Evolutionary conservation across 306 rosid species (phyloP).

Genomic region (Prunus dulcis): DNA sequence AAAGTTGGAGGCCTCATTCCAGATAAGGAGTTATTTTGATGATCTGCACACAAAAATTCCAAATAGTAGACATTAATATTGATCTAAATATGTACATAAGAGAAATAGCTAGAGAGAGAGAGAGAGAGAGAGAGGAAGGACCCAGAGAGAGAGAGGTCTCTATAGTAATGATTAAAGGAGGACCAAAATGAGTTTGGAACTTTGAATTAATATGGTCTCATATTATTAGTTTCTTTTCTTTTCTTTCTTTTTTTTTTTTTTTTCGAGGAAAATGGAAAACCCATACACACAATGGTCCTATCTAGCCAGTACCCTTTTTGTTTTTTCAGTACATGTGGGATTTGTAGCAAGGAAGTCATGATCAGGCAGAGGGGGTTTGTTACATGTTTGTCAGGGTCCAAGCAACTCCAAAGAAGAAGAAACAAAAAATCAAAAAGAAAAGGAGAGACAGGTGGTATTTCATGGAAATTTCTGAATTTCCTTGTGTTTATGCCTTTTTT

Average conservation of each 20-base stretch:
- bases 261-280: constrained; percentile 3
- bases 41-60: background rate
- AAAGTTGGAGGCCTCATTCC: constrained; percentile 93
- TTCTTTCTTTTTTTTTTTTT: too few relatives aligned
- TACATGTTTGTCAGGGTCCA: constrained; percentile 11
- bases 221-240: too few relatives aligned
- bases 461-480: background rate
- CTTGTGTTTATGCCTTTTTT: background rate
- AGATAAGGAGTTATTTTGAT: constrained; percentile 8
- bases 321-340: constrained; percentile 34
- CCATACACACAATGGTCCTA: constrained; percentile 28
- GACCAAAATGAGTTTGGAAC: constrained; percentile 4
- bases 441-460: background rate
- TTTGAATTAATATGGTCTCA: background rate
- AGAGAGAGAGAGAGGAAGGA: constrained; percentile 2
- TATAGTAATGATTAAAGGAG: constrained; percentile 24
- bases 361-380: constrained; percentile 11
- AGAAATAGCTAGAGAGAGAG: too few relatives aligned
- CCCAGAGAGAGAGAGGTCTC: background rate
- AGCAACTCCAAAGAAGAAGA: constrained; percentile 2
- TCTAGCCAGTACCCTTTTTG: constrained; percentile 17
- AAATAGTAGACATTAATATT: too few relatives aligned
- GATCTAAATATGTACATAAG: too few relatives aligned
- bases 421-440: background rate
- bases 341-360: constrained; percentile 34